Base-by-base conservation (phyloP, 2,329 filamentous ascomycete genomes). In the Mycogone perniciosa region DNA sequence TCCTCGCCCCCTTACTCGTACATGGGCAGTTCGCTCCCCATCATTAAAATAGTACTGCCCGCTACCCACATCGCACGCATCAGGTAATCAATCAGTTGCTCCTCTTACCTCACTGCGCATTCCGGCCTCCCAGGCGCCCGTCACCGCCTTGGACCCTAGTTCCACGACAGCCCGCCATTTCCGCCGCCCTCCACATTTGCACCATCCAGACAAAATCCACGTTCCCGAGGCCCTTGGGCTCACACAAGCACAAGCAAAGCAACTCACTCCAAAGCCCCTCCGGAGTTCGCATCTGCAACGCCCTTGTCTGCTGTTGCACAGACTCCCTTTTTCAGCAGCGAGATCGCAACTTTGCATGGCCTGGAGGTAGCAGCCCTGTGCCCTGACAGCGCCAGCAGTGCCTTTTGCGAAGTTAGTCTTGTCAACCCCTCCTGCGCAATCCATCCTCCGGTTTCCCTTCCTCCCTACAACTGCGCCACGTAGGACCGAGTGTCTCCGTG, bases 91-190 rank as follows among this genome's bases (percentile, higher is more conserved):
- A 20, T 20, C 20, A 20, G 20, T 20, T 20, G 20, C 20, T 20
- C 20, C 33, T 42, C 34, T 5, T 33, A 31, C 42, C 46, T 49
- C n/a, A 46, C 48, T 51, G 43, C 48, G 48, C 48, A 46, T 42
- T 40, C 38, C 50, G 39, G 45, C 31, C 38, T 45, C 50, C 51
- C 42, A 53, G 41, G 40, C 46, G 41, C 48, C 53, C 55, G 55
- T 59, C 56, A 61, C 58, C 57, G 59, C 57, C 55, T 20, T 54
- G 56, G 50, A 54, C 56, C 54, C 52, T 48, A 40, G 48, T 53
- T 50, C 43, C 43, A 42, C 46, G 42, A 31, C 42, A 53, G 51
- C 51, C 51, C 47, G 47, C 51, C 51, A 46, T 53, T 53, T 53
- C 51, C 51, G 51, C 51, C 46, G 30, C 46, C 34, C 37, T 6